phyloP scores from a whole-genome alignment of 1,284 basidiomycete species.

The Inonotus hispidus region DNA sequence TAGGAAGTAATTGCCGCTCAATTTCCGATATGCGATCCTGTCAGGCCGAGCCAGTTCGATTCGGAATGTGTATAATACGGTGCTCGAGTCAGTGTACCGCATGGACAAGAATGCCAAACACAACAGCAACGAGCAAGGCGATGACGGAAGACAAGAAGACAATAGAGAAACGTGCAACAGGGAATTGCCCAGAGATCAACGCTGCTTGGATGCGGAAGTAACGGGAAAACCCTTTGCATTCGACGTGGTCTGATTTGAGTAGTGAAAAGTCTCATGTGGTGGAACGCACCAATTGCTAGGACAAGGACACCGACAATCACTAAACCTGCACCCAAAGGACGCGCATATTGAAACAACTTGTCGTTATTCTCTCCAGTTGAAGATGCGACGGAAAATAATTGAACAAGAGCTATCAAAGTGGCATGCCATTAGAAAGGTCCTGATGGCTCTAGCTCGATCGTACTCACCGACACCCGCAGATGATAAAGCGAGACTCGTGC shows the following conservation, averaged over 20 bases:
- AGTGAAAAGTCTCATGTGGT: background rate
- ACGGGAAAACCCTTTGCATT: constrained; percentile 39
- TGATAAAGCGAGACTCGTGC: constrained; percentile 52
- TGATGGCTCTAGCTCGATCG: background rate
- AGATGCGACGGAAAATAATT: constrained; percentile 57
- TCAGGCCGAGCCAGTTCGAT: background rate
- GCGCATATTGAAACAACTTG: constrained; percentile 37
- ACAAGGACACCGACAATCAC: constrained; percentile 47
- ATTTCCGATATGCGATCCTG: background rate
- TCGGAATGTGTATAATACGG: background rate
- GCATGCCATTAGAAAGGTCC: background rate
- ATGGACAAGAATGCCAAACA: constrained; percentile 43
- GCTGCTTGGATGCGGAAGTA: constrained; percentile 54
- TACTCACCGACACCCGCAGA: constrained; percentile 54
- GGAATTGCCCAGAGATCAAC: constrained; percentile 49
- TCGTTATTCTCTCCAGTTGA: constrained; percentile 30
- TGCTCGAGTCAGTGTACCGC: background rate
- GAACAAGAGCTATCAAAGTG: constrained; percentile 3
- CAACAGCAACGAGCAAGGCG: constrained; percentile 39
- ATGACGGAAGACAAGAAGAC: constrained; percentile 41
- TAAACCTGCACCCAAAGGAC: constrained; percentile 49
- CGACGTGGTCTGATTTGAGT: background rate
- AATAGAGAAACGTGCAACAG: constrained; percentile 44
- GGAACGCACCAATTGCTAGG: constrained; percentile 41
- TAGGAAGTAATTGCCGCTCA: background rate